Base-by-base conservation (phyloP, 2,329 filamentous ascomycete genomes). In the Botrytis medusae region DNA sequence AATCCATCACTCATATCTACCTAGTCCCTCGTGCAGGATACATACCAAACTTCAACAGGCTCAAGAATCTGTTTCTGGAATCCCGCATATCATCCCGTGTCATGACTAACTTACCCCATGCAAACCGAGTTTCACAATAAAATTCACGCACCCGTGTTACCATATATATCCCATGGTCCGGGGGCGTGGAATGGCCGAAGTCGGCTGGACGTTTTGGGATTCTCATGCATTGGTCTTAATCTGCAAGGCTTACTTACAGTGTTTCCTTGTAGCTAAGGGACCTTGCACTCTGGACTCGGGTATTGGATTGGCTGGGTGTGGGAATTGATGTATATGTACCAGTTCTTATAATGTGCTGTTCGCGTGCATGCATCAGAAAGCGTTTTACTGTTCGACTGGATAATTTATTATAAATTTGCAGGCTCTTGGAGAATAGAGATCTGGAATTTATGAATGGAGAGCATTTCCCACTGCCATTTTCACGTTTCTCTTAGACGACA, bases 61-160 rank as follows among this genome's bases (percentile, higher is more conserved):
- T 44, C n/a, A 67, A n/a, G 7, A 34, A 8, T 40, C 63, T 51
- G 16, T 32, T 29, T 57, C 4, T 22, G 64, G 32, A 42, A 54
- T 18, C 64, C 32, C 32, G 44, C 63, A 67, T 51, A 12, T 18
- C 32, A 68, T 42, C 34, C 64, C 22, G 25, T n/a, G 25, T 34
- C 25, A 57, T 68, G 48, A 34, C 64, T 68, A 29, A 54, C 18
- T 57, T 10, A 51, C 64, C 46, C 64, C 64, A 54, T 68, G 34
- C 64, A 42, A 54, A 54, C 5, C 48, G 12, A 54, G 46, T 68
- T 68, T 54, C 64, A 42, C 46, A 12, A 40, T 54, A 22, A 10
- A 64, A 54, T n/a, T 25, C 48, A 22, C 29, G 64, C 57, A 14
- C 48, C 20, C 54, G 64, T 68, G 25, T 57, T 40, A 5, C 64